Percentiles rank a stretch among this genome's conserved stretches.
These are phyloP conservation scores for Cryptococcus sp. DNA, from an alignment of 1,284 basidiomycete genomes.

Conservation along the genomic window DNA sequence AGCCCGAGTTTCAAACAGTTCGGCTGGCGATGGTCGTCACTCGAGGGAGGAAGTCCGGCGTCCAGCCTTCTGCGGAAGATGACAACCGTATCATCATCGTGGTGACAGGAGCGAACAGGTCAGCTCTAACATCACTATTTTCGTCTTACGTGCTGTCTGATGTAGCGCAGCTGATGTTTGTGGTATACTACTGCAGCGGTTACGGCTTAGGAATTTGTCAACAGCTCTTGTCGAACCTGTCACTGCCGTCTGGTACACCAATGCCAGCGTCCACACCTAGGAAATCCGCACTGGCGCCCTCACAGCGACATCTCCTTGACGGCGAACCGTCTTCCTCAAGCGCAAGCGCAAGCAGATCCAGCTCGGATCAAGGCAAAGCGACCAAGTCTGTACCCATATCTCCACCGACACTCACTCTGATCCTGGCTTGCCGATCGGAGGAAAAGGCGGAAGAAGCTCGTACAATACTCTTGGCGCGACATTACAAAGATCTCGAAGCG, in stretches of 20 bases:
- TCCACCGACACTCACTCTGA: conserved; percentile 66
- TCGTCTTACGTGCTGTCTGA: background rate
- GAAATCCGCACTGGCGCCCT: conserved; percentile 29
- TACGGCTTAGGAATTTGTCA: conserved; percentile 83
- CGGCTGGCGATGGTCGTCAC: background rate
- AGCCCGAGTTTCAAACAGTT: too few species aligned
- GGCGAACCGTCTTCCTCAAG: conserved; percentile 44
- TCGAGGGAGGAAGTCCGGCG: conserved; percentile 2
- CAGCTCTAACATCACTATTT: conserved; percentile 23
- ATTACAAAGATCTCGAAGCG: conserved; percentile 57
- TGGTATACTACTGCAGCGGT: conserved; percentile 59
- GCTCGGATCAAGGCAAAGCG: conserved; percentile 12
- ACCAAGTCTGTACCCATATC: conserved; percentile 13
- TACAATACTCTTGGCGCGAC: conserved; percentile 59
- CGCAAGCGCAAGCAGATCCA: background rate
- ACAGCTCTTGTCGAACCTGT: conserved; percentile 71
- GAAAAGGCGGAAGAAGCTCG: conserved; percentile 67
- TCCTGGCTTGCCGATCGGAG: conserved; percentile 76
- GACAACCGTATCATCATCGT: conserved; percentile 57
- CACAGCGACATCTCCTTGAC: conserved; percentile 19
- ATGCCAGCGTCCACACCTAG: conserved; percentile 34
- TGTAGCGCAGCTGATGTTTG: background rate
- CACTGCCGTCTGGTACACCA: conserved; percentile 39
- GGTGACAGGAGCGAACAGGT: conserved; percentile 72
- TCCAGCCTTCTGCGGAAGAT: conserved; percentile 12